Conservation (phyloP, 805 yeast genomes). For the Yamadazyma akitaensis region DNA sequence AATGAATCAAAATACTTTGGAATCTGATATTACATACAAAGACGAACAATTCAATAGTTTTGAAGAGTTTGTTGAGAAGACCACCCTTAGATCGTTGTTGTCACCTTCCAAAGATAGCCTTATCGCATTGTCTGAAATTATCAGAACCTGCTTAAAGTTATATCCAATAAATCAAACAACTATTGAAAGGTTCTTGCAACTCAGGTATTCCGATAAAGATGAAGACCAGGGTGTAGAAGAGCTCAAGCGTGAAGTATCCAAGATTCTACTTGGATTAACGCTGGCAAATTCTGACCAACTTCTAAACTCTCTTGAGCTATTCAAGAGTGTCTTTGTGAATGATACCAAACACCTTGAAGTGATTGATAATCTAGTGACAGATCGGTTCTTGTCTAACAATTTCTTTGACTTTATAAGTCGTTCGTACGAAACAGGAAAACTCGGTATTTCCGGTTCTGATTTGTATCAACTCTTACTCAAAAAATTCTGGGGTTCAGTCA, state of each 20-base stretch:
- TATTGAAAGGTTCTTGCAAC: slow-evolving; percentile 24
- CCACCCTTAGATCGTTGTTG: slow-evolving; percentile 15
- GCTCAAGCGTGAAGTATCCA: slow-evolving; percentile 26
- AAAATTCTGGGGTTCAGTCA: slow-evolving; percentile 34
- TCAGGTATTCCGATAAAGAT: slow-evolving; percentile 18
- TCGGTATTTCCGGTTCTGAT: slow-evolving; percentile 11
- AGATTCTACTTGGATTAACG: slow-evolving; percentile 22
- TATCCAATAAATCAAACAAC: slow-evolving; percentile 35
- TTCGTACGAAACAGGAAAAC: slow-evolving; percentile 10
- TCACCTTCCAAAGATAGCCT: slow-evolving; percentile 17
- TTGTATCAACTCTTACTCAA: slow-evolving; percentile 18
- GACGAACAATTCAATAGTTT: slow-evolving; percentile 5
- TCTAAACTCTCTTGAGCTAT: slow-evolving; percentile 17
- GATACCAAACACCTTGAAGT: slow-evolving; percentile 6
- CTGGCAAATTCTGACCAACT: slow-evolving; percentile 21
- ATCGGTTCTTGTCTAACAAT: slow-evolving; percentile 26
- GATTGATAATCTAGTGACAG: slow-evolving; percentile 24
- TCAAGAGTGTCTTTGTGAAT: slow-evolving; percentile 20
- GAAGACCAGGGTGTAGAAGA: slow-evolving; percentile 8
- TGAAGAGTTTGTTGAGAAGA: slow-evolving; percentile 16
- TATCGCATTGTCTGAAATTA: slow-evolving; percentile 17
- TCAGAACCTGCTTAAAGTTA: slow-evolving; percentile 30
- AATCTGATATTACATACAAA: slow-evolving; percentile 1
- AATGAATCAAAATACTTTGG: not conserved
- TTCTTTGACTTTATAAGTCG: slow-evolving; percentile 23